These are phyloP conservation scores for Combretum micranthum DNA, from an alignment of 345 rosid species.

Conservation along the genomic window DNA sequence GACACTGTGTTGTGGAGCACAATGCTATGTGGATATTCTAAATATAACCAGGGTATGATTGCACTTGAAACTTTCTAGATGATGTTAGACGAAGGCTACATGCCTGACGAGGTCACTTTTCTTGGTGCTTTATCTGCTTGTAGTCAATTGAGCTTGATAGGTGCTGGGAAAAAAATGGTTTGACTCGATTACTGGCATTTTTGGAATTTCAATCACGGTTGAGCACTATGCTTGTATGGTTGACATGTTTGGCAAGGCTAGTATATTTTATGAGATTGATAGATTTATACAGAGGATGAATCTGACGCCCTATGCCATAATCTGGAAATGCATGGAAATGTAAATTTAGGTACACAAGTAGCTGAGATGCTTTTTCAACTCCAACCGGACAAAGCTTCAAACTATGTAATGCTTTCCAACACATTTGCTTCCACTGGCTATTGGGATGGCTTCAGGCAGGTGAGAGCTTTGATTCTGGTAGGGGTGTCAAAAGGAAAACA, in stretches of 20 bases:
- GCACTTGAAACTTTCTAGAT: constrained; percentile 19
- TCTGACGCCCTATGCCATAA: not conserved
- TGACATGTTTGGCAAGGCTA: constrained; percentile 5
- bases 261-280: constrained; percentile 8
- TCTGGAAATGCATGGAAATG: constrained; percentile 9
- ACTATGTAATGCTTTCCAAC: constrained; percentile 5
- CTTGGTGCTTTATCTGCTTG: constrained; percentile 27
- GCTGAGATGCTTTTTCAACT: constrained; percentile 7
- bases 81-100: constrained; percentile 22
- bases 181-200: constrained; percentile 1
- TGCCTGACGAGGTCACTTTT: constrained; percentile 34
- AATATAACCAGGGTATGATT: constrained; percentile 19
- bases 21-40: constrained; percentile 29
- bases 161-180: constrained; percentile 5
- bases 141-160: constrained; percentile 17
- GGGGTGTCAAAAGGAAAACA: constrained; percentile 6
- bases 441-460: not conserved
- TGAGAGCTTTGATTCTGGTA: constrained; percentile 7
- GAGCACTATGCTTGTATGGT: constrained; percentile 10
- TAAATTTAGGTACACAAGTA: constrained; percentile 3
- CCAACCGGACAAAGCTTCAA: constrained; percentile 10
- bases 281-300: constrained; percentile 5
- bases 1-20: constrained; percentile 34
- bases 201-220: constrained; percentile 2
- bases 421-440: constrained; percentile 1